Evolutionary conservation across 2,329 filamentous ascomycete genomes (phyloP).

Genomic region (Aspergillus sergii): DNA sequence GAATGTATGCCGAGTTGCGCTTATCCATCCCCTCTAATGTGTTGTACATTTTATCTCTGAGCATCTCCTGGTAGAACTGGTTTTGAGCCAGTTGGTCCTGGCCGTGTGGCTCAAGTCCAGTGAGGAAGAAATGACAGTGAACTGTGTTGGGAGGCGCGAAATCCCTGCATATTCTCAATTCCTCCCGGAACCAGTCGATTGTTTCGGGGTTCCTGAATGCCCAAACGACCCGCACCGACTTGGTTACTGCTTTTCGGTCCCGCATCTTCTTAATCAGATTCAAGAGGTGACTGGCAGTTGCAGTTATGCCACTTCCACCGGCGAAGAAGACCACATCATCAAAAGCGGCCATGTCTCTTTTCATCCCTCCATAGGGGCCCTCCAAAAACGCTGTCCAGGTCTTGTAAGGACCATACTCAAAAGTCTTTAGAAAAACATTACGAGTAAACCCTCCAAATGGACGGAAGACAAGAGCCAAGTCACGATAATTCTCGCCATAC

Average conservation of each 20-base stretch:
- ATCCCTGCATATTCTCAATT: slow-evolving; percentile 87
- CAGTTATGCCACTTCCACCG: slow-evolving; percentile 91
- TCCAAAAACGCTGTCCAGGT: slow-evolving; percentile 92
- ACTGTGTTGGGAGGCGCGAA: slow-evolving; percentile 85
- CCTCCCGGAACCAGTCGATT: slow-evolving; percentile 97
- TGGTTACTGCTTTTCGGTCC: slow-evolving; percentile 90
- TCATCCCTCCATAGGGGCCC: slow-evolving; percentile 94
- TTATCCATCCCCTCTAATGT: slow-evolving; percentile 87
- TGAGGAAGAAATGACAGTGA: slow-evolving; percentile 94
- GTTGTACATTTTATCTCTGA: slow-evolving; percentile 85
- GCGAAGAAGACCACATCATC: slow-evolving; percentile 92
- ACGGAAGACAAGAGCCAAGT: slow-evolving; percentile 88
- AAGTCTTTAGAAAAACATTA: slow-evolving; percentile 77
- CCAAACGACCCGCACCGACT: slow-evolving; percentile 91
- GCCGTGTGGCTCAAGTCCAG: slow-evolving; percentile 65
- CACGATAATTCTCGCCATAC: slow-evolving; percentile 83
- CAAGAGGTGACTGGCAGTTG: slow-evolving; percentile 85
- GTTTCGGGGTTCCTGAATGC: slow-evolving; percentile 86
- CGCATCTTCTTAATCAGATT: slow-evolving; percentile 97
- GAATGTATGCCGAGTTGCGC: slow-evolving; percentile 80
- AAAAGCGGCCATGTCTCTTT: slow-evolving; percentile 84
- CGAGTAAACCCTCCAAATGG: slow-evolving; percentile 90
- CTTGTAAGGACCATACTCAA: slow-evolving; percentile 85
- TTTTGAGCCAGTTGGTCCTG: slow-evolving; percentile 43
- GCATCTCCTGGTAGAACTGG: slow-evolving; percentile 69